These are phyloP conservation scores for Phytophthora colocasiae DNA, from an alignment of 352 stramenopile species.

Conservation along the genomic window DNA sequence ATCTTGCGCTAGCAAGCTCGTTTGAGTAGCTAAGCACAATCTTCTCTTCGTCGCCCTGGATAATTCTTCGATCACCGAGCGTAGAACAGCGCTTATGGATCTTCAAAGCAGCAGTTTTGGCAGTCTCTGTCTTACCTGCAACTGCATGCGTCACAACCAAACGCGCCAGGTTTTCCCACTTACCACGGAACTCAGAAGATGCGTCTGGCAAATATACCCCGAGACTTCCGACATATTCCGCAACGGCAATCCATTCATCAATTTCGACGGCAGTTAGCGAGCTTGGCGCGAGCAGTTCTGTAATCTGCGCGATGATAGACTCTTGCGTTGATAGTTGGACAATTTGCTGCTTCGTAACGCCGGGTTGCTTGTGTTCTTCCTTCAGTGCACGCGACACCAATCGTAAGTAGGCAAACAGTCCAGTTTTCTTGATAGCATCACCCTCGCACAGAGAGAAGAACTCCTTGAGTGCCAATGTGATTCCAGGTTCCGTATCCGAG, in stretches of 20 bases:
- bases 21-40: slow-evolving; percentile 54
- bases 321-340: slow-evolving; percentile 41
- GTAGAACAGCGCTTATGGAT: slow-evolving; percentile 58
- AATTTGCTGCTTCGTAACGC: slow-evolving; percentile 19
- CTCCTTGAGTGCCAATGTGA: slow-evolving; percentile 14
- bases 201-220: slow-evolving; percentile 30
- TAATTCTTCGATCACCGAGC: slow-evolving; percentile 33
- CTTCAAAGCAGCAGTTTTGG: slow-evolving; percentile 53
- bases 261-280: slow-evolving; percentile 47
- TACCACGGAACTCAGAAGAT: slow-evolving; percentile 40
- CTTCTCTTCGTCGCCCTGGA: slow-evolving; percentile 45
- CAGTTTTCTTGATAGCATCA: slow-evolving; percentile 15
- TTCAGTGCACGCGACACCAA: slow-evolving; percentile 25
- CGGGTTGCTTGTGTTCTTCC: slow-evolving; percentile 18
- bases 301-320: slow-evolving; percentile 38
- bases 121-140: slow-evolving; percentile 63
- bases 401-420: slow-evolving; percentile 38
- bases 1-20: slow-evolving; percentile 47
- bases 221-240: slow-evolving; percentile 48
- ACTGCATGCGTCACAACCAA: slow-evolving; percentile 65
- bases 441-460: slow-evolving; percentile 35
- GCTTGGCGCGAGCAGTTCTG: slow-evolving; percentile 38
- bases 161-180: slow-evolving; percentile 61
- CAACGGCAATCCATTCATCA: slow-evolving; percentile 46
- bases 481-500: slow-evolving; percentile 15